Base-by-base conservation (phyloP, 2,329 filamentous ascomycete species). In the Trichoderma simmonsii region DNA sequence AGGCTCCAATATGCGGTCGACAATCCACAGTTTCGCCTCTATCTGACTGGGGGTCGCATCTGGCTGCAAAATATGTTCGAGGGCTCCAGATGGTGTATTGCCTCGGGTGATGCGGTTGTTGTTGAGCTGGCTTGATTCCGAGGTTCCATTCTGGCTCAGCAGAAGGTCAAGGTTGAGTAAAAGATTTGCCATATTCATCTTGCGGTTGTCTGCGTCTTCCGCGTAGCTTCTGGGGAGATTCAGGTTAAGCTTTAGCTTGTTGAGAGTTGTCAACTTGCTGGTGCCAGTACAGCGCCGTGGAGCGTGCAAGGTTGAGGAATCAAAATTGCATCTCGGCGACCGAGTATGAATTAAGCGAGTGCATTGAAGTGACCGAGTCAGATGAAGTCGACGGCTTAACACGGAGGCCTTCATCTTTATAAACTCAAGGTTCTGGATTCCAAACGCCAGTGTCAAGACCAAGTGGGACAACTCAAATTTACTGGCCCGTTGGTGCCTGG, bases 1-100 rank as follows among this genome's bases (percentile, higher is more conserved):
- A 11, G 75, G 75, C 12, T 78, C 77, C 21, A 78, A 30, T 6
- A 77, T 75, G 2, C 74, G 68, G 12, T 78, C 77, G 1, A 71
- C 71, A 14, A 75, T 64, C 77, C 77, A 78, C 6, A 78, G 59
- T 21, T n/a, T 61, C 30, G 28, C 21, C 6, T 61, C 64, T 4
- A 48, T 43, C 28, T 48, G 36, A 6, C 6, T 28, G 15, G 15
- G 51, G 3, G 64, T 32, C 18, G 30, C 12, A 15, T 54, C 56
- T 5, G 64, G 32, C 3, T 59, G 57, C 4, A 61, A 15, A 39
- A 72, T 24, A 24, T 69, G 62, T 18, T 71, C 69, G 5, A 26
- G 61, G 2, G 43, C 64, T 21, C 62, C 62, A 18, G 63, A 69
- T 12, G 70, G 62, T n/a, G 70, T 72, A 8, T 72, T 72, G 54